phyloP scores from a whole-genome alignment of 2,329 filamentous ascomycete genomes.

The Scedosporium minutisporum region DNA sequence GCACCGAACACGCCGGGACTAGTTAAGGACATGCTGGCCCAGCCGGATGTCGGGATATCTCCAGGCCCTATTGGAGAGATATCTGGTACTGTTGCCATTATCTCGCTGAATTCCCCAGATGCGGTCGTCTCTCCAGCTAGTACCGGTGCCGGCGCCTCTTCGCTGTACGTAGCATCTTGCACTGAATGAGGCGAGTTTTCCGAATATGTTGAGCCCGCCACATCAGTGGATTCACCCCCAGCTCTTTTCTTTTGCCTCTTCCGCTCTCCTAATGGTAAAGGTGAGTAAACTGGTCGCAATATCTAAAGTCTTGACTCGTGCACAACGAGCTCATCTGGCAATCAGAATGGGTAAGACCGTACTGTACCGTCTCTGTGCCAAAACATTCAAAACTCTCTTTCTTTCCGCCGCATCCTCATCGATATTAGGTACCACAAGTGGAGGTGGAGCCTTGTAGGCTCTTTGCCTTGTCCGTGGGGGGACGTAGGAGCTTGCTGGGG shows the following conservation, averaged over 20 bases:
- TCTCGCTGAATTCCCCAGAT: background rate
- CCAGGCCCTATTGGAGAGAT: background rate
- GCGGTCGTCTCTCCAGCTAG: background rate
- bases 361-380: slow-evolving; percentile 46
- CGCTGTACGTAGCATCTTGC: background rate
- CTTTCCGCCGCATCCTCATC: slow-evolving; percentile 41
- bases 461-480: slow-evolving; percentile 28
- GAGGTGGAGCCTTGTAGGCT: slow-evolving; percentile 27
- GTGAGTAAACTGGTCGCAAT: background rate
- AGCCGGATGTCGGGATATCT: background rate
- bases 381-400: slow-evolving; percentile 42
- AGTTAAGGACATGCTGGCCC: background rate
- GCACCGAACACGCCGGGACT: background rate
- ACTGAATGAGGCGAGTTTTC: background rate
- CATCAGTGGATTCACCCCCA: background rate
- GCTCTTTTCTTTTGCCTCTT: slow-evolving; percentile 13
- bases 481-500: slow-evolving; percentile 1
- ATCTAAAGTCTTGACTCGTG: too few relatives aligned
- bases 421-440: slow-evolving; percentile 34
- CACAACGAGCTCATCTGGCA: too few relatives aligned
- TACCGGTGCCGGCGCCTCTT: background rate
- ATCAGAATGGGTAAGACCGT: slow-evolving; percentile 8
- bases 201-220: background rate
- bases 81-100: background rate
- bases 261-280: slow-evolving; percentile 15